Percentiles rank a stretch among this genome's conserved stretches.
These are phyloP conservation scores for Fusarium coicis DNA, from an alignment of 2,329 filamentous ascomycete genomes.

Conservation along the genomic window DNA sequence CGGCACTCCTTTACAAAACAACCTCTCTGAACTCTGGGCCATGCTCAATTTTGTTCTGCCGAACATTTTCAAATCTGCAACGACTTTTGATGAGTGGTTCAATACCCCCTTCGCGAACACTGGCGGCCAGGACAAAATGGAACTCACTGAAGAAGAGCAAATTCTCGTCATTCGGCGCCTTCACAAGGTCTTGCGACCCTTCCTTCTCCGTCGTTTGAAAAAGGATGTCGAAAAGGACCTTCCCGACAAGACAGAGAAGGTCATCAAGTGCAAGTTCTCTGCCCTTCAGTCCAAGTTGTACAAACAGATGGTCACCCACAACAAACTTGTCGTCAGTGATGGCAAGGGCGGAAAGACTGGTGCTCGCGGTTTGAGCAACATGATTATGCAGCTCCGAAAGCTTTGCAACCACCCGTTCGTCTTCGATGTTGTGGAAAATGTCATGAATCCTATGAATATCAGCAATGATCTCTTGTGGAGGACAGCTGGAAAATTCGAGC, in stretches of 20 bases:
- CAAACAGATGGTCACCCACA: slow-evolving; percentile 96
- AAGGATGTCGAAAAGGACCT: slow-evolving; percentile 99
- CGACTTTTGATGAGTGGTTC: slow-evolving; percentile 99
- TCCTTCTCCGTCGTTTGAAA: slow-evolving; percentile 97
- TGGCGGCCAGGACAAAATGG: slow-evolving; percentile 98
- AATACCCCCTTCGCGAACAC: slow-evolving; percentile 99
- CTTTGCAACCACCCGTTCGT: slow-evolving; percentile 99
- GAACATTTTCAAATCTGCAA: slow-evolving; percentile 98
- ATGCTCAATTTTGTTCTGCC: slow-evolving; percentile 98
- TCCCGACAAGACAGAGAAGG: slow-evolving; percentile 98
- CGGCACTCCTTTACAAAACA: slow-evolving; percentile 97
- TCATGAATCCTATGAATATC: slow-evolving; percentile 90
- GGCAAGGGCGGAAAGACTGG: slow-evolving; percentile 95
- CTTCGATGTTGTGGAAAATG: slow-evolving; percentile 96
- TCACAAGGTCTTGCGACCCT: slow-evolving; percentile 96
- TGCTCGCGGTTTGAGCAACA: slow-evolving; percentile 95
- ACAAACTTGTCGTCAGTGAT: slow-evolving; percentile 93
- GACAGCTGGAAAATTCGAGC: slow-evolving; percentile 95
- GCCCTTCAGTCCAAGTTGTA: slow-evolving; percentile 92
- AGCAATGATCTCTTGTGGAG: slow-evolving; percentile 97
- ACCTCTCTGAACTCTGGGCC: slow-evolving; percentile 94
- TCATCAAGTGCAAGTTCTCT: slow-evolving; percentile 99
- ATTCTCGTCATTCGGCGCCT: slow-evolving; percentile 97
- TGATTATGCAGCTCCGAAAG: slow-evolving; percentile 99
- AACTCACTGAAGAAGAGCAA: slow-evolving; percentile 99